phyloP scores from a whole-genome alignment of 2,329 filamentous ascomycete genomes.

The Coccinonectria pachysandricola region DNA sequence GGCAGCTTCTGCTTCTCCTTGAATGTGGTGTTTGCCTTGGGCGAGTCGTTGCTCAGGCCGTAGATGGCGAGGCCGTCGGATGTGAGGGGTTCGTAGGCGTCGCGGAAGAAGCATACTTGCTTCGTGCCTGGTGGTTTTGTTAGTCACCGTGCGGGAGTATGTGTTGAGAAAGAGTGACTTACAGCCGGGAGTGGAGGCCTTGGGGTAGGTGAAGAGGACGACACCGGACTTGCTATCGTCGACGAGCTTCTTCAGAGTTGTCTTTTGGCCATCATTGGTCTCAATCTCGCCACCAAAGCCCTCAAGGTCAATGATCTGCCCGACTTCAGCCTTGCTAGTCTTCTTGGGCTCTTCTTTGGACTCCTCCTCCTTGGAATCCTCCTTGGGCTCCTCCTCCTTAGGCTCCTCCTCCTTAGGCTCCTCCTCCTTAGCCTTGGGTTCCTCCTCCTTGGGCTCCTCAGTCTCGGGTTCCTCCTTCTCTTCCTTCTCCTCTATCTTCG shows the following conservation, averaged over 20 bases:
- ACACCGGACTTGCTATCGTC: conserved; percentile 77
- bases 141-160: no score
- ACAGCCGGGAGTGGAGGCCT: conserved; percentile 91
- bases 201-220: conserved; percentile 91
- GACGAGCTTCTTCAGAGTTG: conserved; percentile 69
- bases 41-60: conserved; percentile 77
- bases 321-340: conserved; percentile 36
- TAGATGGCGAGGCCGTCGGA: conserved; percentile 76
- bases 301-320: conserved; percentile 45
- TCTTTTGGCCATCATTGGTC: conserved; percentile 74
- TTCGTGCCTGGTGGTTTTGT: conserved; percentile 71
- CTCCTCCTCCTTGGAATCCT: conserved; percentile 20
- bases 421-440: conserved; percentile 7
- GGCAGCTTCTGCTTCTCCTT: conserved; percentile 82
- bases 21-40: conserved; percentile 89
- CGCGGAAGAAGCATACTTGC: conserved; percentile 88
- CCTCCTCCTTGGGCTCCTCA: conserved; percentile 8
- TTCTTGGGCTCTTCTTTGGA: conserved; percentile 24
- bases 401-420: conserved; percentile 3
- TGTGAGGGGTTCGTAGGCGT: conserved; percentile 67
- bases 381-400: conserved; percentile 12
- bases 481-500: conserved; percentile 12
- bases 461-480: conserved; percentile 3
- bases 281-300: conserved; percentile 63
- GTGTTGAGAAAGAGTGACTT: no score